Evolutionary conservation across 2,329 filamentous ascomycete genomes (phyloP), one percentile per base, ranked within the genome.

Genomic region (Fusarium scirpi): DNA sequence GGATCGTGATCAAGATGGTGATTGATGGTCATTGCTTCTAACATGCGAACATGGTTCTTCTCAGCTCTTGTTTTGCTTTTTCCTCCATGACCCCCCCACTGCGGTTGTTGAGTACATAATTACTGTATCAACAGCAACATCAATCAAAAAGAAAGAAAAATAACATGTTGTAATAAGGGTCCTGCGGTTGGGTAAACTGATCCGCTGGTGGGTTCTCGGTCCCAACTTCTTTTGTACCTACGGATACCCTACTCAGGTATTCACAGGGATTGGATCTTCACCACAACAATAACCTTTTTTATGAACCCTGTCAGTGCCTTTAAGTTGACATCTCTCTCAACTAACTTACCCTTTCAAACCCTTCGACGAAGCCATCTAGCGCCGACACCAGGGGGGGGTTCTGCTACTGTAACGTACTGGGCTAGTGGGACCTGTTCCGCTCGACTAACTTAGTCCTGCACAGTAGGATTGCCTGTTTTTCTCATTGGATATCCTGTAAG

Each of bases 141-240:
- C 32, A 49, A 24, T 45, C 10, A 29, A 18, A 57, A 32, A 43
- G 38, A 29, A 51, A 63, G 51, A 61, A 62, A 62, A 52, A 52
- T 64, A 67, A 63, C 52, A 48, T 40, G 27, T 70, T 24, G 70
- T 69, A 74, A 72, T 74, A 72, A 63, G 66, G 64, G 66, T 65
- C 62, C 61, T 74, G 64, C 70, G 65, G 68, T 76, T 76, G 70
- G 72, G 49, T 60, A 66, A 64, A 25, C 57, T 51, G 69, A 65
- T 56, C 34, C 38, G 40, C 53, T 25, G 45, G 46, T 63, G 47
- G 51, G 38, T 52, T 58, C 43, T 18, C 24, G 24, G 32, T 43
- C 24, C 32, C 34, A 38, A 38, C 34, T 38, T 38, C 34, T 38
- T 38, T 38, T 38, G 18, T 18, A n/a, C 34, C 34, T 18, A 34